phyloP scores from a whole-genome alignment of 495 filamentous ascomycete genomes.

The Hypoxylon subgilvum region DNA sequence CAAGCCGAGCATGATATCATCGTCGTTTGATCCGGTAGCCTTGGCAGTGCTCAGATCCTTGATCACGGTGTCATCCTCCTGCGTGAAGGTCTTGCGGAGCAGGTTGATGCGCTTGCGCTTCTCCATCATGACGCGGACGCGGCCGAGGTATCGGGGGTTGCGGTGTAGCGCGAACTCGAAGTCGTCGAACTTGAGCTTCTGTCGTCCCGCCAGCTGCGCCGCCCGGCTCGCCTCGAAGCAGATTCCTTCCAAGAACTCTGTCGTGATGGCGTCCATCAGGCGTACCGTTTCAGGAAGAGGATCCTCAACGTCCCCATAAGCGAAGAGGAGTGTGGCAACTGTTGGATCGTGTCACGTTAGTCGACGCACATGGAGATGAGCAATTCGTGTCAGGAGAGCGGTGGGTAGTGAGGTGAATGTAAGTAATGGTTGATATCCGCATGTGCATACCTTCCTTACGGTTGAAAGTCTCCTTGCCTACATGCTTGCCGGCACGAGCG shows the following conservation, averaged over 20 bases:
- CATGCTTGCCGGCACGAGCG: slow-evolving; percentile 78
- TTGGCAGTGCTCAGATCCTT: too few species aligned
- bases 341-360: background rate
- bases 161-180: slow-evolving; percentile 90
- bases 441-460: slow-evolving; percentile 68
- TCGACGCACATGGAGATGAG: too few species aligned
- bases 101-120: slow-evolving; percentile 81
- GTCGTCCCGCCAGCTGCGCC: slow-evolving; percentile 80
- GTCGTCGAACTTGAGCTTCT: slow-evolving; percentile 98
- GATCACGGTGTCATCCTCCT: slow-evolving; percentile 52
- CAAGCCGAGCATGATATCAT: slow-evolving; percentile 12
- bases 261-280: slow-evolving; percentile 91
- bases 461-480: slow-evolving; percentile 86
- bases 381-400: slow-evolving; percentile 13
- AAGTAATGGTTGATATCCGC: background rate
- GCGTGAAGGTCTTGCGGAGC: slow-evolving; percentile 69
- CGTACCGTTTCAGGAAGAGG: slow-evolving; percentile 83
- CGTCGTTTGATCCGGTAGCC: slow-evolving; percentile 8
- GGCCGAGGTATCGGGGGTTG: slow-evolving; percentile 83
- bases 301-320: slow-evolving; percentile 74
- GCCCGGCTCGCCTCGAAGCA: slow-evolving; percentile 85
- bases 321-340: slow-evolving; percentile 84
- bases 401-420: background rate
- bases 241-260: slow-evolving; percentile 86
- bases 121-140: slow-evolving; percentile 83